These are phyloP conservation scores for Aspergillus aculeatinus DNA, from an alignment of 2,329 filamentous ascomycete species.

Conservation along the genomic window DNA sequence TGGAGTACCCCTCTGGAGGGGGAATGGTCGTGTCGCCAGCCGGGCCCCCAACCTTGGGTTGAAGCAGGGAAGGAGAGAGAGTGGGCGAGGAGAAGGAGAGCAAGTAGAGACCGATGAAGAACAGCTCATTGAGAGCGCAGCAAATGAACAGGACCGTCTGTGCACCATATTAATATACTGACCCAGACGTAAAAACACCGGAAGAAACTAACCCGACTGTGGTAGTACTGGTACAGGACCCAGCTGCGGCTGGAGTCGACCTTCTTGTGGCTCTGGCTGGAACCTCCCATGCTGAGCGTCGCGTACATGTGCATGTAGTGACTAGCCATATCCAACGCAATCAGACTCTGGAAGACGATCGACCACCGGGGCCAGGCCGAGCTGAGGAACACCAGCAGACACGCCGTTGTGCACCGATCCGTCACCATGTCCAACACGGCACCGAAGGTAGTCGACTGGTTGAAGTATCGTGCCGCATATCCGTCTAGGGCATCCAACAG, in stretches of 20 bases:
- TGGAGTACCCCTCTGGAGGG: constrained; percentile 73
- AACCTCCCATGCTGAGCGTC: constrained; percentile 81
- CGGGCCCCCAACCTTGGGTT: constrained; percentile 46
- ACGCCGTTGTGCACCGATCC: constrained; percentile 93
- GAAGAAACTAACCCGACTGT: constrained; percentile 74
- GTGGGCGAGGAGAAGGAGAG: constrained; percentile 92
- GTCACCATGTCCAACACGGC: constrained; percentile 99
- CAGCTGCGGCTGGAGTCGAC: constrained; percentile 84
- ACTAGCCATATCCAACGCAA: constrained; percentile 87
- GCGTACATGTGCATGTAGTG: constrained; percentile 99
- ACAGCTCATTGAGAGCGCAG: constrained; percentile 88
- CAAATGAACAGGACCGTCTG: constrained; percentile 88
- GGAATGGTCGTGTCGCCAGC: constrained; percentile 66
- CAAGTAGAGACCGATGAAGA: constrained; percentile 97
- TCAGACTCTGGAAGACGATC: constrained; percentile 89
- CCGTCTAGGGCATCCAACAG: constrained; percentile 94
- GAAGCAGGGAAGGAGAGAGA: constrained; percentile 79
- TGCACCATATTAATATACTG: constrained; percentile 9
- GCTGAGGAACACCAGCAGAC: constrained; percentile 88
- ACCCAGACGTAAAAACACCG: not conserved
- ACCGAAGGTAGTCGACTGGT: constrained; percentile 93
- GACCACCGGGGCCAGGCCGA: constrained; percentile 93
- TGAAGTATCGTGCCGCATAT: constrained; percentile 79
- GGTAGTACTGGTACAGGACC: constrained; percentile 93
- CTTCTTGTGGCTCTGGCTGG: constrained; percentile 83